These are phyloP conservation scores for Rutstroemia sp. DNA, from an alignment of 2,329 filamentous ascomycete genomes.

Conservation along the genomic window DNA sequence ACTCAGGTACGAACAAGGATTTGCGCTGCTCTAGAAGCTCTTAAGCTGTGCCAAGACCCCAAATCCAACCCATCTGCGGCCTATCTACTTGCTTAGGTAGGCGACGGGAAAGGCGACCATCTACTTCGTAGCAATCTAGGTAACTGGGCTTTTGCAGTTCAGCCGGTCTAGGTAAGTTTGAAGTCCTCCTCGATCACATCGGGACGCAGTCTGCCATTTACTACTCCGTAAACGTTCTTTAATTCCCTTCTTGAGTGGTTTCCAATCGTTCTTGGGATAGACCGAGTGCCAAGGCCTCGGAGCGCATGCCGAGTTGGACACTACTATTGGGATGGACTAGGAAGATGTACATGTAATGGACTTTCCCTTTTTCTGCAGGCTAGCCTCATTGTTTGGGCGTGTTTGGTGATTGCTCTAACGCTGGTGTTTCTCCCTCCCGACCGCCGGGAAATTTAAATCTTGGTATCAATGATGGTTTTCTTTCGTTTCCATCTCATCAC, in stretches of 20 bases:
- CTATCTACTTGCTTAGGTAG: no score
- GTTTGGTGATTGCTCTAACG: no score
- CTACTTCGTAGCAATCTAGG: no score
- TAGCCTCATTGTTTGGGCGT: no score
- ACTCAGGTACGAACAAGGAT: conserved; percentile 21
- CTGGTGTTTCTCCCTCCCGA: no score
- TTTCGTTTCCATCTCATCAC: no score
- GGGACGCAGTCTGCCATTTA: background rate
- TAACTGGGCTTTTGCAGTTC: background rate
- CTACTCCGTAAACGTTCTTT: conserved; percentile 1
- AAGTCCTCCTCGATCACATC: background rate
- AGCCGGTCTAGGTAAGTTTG: background rate
- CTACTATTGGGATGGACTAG: background rate
- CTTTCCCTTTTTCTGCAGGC: no score
- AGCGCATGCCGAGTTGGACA: conserved; percentile 1
- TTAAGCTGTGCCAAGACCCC: background rate
- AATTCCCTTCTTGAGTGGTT: background rate
- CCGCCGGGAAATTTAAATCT: no score
- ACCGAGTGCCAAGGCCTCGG: background rate
- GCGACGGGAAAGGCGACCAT: no score
- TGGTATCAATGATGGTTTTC: no score
- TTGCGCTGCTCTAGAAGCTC: conserved; percentile 4
- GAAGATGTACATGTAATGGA: no score
- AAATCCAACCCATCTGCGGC: no score
- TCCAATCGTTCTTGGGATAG: background rate